Base-by-base conservation (phyloP, 2,329 filamentous ascomycete species). In the Aspergillus sp. region DNA sequence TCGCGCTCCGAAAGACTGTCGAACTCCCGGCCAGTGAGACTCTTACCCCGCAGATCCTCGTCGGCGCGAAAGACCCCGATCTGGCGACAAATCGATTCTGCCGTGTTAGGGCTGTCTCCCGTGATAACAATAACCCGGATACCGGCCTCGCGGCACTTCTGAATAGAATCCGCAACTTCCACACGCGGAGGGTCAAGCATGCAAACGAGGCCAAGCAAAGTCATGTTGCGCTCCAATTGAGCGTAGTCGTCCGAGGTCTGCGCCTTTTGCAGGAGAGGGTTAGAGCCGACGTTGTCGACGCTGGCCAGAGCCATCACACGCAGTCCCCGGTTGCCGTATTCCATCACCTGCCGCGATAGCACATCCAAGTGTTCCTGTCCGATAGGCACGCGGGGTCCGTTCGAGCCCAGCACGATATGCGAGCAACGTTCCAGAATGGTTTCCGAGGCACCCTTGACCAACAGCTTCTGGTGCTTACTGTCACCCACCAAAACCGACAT, bases 121-220 rank as follows among this genome's bases (percentile, higher is more conserved):
- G 93, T 98, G 68, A 98, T 96, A 54, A 98, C 93, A 57, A 98
- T 88, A 43, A 98, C 88, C 51, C 93, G 86, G 59, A 98, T 97
- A 57, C 93, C 93, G 57, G 93, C 93, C 52, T 88, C 83, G 68
- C 85, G 87, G 72, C 93, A 98, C 68, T 94, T 86, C 62, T 77
- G 77, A 59, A 98, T 94, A 42, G 93, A 93, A 43, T 74, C 78
- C 44, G 86, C 80, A 7, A 97, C 93, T 72, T 98, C 93, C 42
- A 88, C 86, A 34, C 93, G 88, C 60, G 93, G 93, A 58, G 93
- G 93, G 66, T 98, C 93, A 63, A 96, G 78, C 93, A 98, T 98
- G 58, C 86, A 89, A 57, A 95, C 86, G 46, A 98, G 81, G 54
- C 93, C 93, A 55, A 98, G 79, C 44, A 98, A 79, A 41, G 93